Base-by-base conservation (phyloP, 345 rosid genomes). In the Acer campestre region DNA sequence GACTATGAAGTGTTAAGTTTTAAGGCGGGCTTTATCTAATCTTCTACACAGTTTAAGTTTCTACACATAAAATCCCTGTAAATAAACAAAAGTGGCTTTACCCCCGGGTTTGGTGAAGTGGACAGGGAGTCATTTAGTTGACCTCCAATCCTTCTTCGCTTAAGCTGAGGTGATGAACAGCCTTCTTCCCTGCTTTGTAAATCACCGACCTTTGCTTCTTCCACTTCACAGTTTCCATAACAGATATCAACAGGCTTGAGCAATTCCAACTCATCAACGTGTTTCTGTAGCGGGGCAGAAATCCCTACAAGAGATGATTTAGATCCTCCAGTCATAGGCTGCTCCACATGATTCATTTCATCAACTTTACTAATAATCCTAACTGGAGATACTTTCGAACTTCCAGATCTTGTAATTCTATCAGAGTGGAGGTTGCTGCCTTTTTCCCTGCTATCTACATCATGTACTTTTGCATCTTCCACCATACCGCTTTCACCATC, bases 141-240 rank as follows among this genome's bases (percentile, higher is more conserved):
- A 67, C 61, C 71, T 62, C 74, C 84, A 70, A 72, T 79, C 72
- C 81, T 92, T 81, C 87, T 85, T 74, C 87, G 87, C 82, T 88
- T 90, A 82, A 74, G 68, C 78, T 79, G 92, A 79, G 80, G 81
- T 71, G 80, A 79, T 49, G 88, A 87, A 67, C 79, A 7, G 46
- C 46, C 46, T 42, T 42, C 46, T 42, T 42, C 46, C 46, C 46
- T 42, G 46, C 46, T 42, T 42, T 42, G 46, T 42, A 42, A 42
- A 42, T 42, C 46, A 42, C 46, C 46, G 46, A 42, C 46, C 46
- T 42, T 42, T 9, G 11, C 46, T 42, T 42, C 46, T 42, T 42
- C 46, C 46, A 42, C 10, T 11, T 1, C 46, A 42, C 46, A 42
- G 46, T 42, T 42, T 42, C 46, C 46, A 42, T 42, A 42, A 42